A percentile compares a stretch with the other conserved stretches of the same genome.
phyloP scores from a whole-genome alignment of 495 filamentous ascomycete species.

The Xylaria intraflava region DNA sequence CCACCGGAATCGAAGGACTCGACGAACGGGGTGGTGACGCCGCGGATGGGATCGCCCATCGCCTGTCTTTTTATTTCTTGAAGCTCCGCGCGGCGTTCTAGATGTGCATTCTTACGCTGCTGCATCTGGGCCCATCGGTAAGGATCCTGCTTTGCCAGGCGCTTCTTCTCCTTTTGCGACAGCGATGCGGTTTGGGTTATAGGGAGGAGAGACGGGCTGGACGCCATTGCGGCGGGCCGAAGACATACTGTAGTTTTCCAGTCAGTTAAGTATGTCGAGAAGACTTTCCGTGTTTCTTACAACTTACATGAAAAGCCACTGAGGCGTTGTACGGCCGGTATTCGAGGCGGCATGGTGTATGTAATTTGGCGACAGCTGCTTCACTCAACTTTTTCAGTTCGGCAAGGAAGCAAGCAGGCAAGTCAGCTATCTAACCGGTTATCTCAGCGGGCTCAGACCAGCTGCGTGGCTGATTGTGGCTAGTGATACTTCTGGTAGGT shows the following conservation, averaged over 20 bases:
- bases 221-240: slow-evolving; percentile 33
- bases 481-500: too few relatives aligned
- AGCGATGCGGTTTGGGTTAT: slow-evolving; percentile 47
- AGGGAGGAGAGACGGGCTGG: slow-evolving; percentile 32
- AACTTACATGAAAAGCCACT: slow-evolving; percentile 55
- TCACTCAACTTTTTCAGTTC: slow-evolving; percentile 13
- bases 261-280: slow-evolving; percentile 15
- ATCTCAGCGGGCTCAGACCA: too few relatives aligned
- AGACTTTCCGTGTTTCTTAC: neutral
- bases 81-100: slow-evolving; percentile 63
- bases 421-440: neutral
- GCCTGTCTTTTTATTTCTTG: slow-evolving; percentile 50
- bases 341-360: slow-evolving; percentile 65
- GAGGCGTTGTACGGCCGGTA: slow-evolving; percentile 56
- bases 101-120: slow-evolving; percentile 72
- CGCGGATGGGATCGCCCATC: slow-evolving; percentile 71
- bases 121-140: slow-evolving; percentile 65
- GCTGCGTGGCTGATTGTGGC: too few relatives aligned
- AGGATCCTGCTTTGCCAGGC: slow-evolving; percentile 51
- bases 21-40: slow-evolving; percentile 72
- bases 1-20: slow-evolving; percentile 65
- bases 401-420: neutral
- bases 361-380: neutral
- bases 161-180: slow-evolving; percentile 40
- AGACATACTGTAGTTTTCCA: slow-evolving; percentile 36